These are phyloP conservation scores for Physcomitrium patens DNA, from an alignment of 225 moss, liverwort and hornwort genomes.

Conservation along the genomic window DNA sequence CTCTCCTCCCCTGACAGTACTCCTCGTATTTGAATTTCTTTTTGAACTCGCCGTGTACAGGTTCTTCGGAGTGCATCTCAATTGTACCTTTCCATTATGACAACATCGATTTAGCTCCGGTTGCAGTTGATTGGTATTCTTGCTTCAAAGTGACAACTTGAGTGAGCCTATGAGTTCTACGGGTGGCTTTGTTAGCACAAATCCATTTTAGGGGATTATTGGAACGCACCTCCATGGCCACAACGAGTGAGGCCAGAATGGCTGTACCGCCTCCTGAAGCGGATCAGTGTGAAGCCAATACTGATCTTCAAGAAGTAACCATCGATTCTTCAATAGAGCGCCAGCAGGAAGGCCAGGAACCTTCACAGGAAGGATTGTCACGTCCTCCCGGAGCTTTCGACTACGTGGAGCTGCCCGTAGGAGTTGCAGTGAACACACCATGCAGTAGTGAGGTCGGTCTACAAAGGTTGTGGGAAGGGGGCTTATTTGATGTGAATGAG, in stretches of 20 bases:
- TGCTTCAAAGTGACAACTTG: conserved; percentile 10
- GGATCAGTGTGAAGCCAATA: conserved; percentile 16
- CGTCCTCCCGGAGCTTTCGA: conserved; percentile 48
- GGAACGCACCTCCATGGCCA: conserved; percentile 34
- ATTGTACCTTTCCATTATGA: neutral
- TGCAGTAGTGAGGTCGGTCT: conserved; percentile 44
- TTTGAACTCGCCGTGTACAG: conserved; percentile 25
- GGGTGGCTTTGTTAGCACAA: conserved; percentile 16
- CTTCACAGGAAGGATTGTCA: conserved; percentile 5
- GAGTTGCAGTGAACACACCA: conserved; percentile 41
- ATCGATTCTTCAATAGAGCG: conserved; percentile 28
- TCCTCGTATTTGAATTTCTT: neutral
- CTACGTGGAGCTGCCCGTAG: conserved; percentile 51
- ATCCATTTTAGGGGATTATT: neutral
- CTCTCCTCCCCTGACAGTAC: neutral
- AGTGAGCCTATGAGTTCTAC: conserved; percentile 12
- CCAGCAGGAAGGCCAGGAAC: conserved; percentile 18
- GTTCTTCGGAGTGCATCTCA: neutral
- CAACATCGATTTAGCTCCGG: neutral
- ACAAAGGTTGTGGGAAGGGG: conserved; percentile 66
- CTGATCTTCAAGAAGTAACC: conserved; percentile 41
- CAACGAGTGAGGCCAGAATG: conserved; percentile 20
- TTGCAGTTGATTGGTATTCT: conserved; percentile 6
- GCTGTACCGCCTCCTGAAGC: conserved; percentile 7
- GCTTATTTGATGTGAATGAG: conserved; percentile 58